These are phyloP conservation scores for Wallemia hederae DNA, from an alignment of 1,284 basidiomycete species.

Conservation along the genomic window DNA sequence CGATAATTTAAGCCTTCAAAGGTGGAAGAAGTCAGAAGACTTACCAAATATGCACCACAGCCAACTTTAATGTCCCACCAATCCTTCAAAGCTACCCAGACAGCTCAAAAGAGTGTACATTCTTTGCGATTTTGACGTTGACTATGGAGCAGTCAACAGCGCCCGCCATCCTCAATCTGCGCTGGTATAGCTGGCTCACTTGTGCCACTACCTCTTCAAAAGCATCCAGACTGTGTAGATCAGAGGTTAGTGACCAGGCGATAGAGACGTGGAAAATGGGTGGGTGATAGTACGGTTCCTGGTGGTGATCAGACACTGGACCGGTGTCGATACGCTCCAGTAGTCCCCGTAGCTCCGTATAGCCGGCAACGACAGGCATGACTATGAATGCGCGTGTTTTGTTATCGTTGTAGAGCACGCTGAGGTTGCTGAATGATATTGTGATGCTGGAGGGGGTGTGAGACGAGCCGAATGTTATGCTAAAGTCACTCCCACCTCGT, in stretches of 20 bases:
- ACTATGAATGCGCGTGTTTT: conserved; percentile 39
- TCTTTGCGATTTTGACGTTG: neutral
- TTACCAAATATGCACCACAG: no score
- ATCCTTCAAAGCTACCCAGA: neutral
- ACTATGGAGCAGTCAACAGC: neutral
- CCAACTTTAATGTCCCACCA: no score
- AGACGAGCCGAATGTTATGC: conserved; percentile 4
- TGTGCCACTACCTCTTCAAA: neutral
- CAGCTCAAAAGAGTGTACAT: neutral
- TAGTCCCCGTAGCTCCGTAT: conserved; percentile 26
- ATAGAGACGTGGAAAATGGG: conserved; percentile 54
- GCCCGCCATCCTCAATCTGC: neutral
- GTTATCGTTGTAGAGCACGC: conserved; percentile 45
- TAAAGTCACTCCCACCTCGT: no score
- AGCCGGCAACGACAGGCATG: conserved; percentile 44
- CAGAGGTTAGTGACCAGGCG: conserved; percentile 33
- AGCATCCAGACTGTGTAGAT: neutral
- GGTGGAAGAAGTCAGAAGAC: no score
- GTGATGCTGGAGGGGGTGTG: conserved; percentile 26
- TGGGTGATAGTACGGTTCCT: conserved; percentile 36
- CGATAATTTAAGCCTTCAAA: no score
- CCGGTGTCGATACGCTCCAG: conserved; percentile 16
- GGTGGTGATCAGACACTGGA: conserved; percentile 27
- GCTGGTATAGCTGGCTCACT: neutral
- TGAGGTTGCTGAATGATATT: conserved; percentile 36